Base-by-base conservation (phyloP, 2,329 filamentous ascomycete species). In the Alternaria sp. region DNA sequence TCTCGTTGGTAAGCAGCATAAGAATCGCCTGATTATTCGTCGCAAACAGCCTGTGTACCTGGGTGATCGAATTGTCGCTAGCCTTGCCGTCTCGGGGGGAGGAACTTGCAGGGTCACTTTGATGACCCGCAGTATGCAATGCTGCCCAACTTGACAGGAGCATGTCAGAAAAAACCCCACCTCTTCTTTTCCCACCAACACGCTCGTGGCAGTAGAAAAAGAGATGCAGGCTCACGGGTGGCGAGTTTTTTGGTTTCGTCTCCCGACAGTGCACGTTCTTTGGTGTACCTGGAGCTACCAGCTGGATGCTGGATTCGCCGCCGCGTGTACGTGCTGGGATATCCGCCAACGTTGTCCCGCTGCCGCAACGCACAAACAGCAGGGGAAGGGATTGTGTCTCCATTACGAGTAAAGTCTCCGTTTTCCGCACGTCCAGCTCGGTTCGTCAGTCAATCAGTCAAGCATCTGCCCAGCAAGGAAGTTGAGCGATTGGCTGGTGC, bases 51-150 rank as follows among this genome's bases (percentile, higher is more conserved):
- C 21, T 13, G 40, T 26, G 13, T 26, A 34, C 28, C 40, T 49
- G 44, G 44, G 44, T 9, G 8, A 45, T 9, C 29, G 26, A 8
- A 33, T 23, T 5, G 14, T 48, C 44, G 44, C 44, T 48, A 34
- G 44, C 44, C 44, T 36, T 48, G 44, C 44, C 44, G 44, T 48
- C 44, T 48, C 44, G 21, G 44, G 31, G 31, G 21, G 10, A 21
- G 21, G 10, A 3, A 26, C 29, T 34, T 48, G 34, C 48, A 50
- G 33, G 48, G 48, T 14, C 34, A 28, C 14, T 28, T 39, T 37
- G 23, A 52, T 44, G 50, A 52, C 45, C 37, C 45, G 45, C 53
- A 51, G 31, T 45, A 58, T 58, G 56, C 51, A 58, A 40, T 54
- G 56, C 42, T 58, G 56, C 56, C 51, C 51, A 33, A 58, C 51